These are phyloP conservation scores for Ganoderma lucidum DNA, from an alignment of 1,284 basidiomycete genomes.

Conservation along the genomic window DNA sequence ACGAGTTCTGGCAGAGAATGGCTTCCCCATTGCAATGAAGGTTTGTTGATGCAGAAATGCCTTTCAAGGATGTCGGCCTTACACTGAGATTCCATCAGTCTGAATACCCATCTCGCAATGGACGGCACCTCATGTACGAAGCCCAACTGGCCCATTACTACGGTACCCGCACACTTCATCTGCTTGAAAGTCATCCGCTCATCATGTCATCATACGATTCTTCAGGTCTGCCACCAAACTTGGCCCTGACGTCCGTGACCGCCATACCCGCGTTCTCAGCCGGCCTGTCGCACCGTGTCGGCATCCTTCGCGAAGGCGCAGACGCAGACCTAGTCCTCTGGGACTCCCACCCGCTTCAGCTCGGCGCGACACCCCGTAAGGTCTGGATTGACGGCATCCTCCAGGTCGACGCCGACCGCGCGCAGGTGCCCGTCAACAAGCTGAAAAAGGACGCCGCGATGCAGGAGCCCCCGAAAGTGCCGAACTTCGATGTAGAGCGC, in stretches of 20 bases:
- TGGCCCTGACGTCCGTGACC: slow-evolving; percentile 80
- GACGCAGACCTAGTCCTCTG: slow-evolving; percentile 72
- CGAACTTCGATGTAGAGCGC: slow-evolving; percentile 67
- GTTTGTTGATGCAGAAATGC: slow-evolving; percentile 41
- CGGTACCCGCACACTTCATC: slow-evolving; percentile 38
- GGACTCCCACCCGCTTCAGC: slow-evolving; percentile 83
- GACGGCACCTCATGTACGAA: slow-evolving; percentile 82
- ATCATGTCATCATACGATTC: neutral
- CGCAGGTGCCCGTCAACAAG: slow-evolving; percentile 42
- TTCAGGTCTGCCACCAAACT: slow-evolving; percentile 56
- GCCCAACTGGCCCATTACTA: slow-evolving; percentile 91
- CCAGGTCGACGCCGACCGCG: slow-evolving; percentile 62
- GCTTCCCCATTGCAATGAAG: slow-evolving; percentile 84
- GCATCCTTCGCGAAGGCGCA: slow-evolving; percentile 69
- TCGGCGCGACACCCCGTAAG: slow-evolving; percentile 80
- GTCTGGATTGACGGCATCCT: slow-evolving; percentile 79
- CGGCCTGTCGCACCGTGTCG: slow-evolving; percentile 86
- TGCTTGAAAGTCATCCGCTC: neutral
- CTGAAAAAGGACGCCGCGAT: slow-evolving; percentile 39
- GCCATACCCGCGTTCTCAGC: slow-evolving; percentile 80
- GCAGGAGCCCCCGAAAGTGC: slow-evolving; percentile 63
- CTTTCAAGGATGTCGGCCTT: neutral
- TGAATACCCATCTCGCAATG: slow-evolving; percentile 77
- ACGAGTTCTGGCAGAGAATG: slow-evolving; percentile 78
- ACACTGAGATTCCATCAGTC: slow-evolving; percentile 50